Evolutionary conservation across 108 stramenopile genomes (phyloP), one percentile per base, ranked within the genome.

Genomic region (Epithemia pelagica): DNA sequence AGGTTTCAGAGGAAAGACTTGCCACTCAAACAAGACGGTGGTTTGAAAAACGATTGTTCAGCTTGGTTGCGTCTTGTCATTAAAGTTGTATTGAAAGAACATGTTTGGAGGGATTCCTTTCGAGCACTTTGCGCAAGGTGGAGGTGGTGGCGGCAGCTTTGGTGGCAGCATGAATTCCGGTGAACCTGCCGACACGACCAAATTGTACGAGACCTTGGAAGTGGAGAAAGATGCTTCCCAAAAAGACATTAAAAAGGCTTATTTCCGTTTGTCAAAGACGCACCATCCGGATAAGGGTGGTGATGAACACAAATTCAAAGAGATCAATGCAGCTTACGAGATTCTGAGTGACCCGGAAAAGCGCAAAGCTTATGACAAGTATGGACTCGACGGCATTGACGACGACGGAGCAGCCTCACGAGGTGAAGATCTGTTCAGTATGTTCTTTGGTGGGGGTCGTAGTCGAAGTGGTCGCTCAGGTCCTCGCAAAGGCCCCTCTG

Each of bases 371-470:
- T 96, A 96, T 74, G 96, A 96, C 71, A 82, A 94, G 74, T 96
- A 93, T 65, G 96, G 96, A 51, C 71, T 94, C 52, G 93, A 96
- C 59, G 96, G 96, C 19, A 89, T 96, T 22, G 83, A 82, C 22
- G 85, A 81, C 26, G 94, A 84, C 21, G 82, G 78, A n/a, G 70
- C 78, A 1, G 79, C 76, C 22, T 61, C 70, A 26, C 83, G 81
- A 51, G 90, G 87, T 1, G 96, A 96, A 64, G 97, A 99, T 68
- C 77, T 97, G 64, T 99, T 99, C 76, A 78, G 80, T 80, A 93
- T 96, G 93, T 97, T 99, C 78, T 98, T 97, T 64, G 98, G 95
- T 27, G 89, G 89, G 23, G 89, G 85, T 25, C 74, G 82, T 20
- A 74, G 89, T 10, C 81, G 84, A 28, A 70, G 74, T 24, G 33